These are phyloP conservation scores for Sporothrix mexicana DNA, from an alignment of 2,329 filamentous ascomycete genomes.

Conservation along the genomic window DNA sequence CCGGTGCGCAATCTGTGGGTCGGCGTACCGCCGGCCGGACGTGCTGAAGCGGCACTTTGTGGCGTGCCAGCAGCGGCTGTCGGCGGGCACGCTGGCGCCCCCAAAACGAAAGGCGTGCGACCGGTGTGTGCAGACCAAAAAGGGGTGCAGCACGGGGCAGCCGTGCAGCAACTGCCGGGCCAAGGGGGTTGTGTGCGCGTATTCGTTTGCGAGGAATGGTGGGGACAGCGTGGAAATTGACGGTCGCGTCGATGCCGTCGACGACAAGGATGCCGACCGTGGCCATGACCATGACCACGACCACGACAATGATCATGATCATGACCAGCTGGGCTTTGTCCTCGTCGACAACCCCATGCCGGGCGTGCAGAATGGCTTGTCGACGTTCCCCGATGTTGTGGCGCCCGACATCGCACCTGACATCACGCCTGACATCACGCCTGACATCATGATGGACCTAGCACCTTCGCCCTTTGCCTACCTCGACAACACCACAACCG, in stretches of 20 bases:
- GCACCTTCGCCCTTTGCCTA: background rate
- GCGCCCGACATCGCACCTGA: no score
- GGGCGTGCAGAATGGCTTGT: no score
- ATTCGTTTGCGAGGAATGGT: background rate
- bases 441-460: background rate
- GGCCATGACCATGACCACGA: background rate
- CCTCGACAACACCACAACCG: background rate
- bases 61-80: constrained; percentile 14
- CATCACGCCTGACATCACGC: background rate
- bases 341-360: background rate
- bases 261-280: background rate
- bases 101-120: constrained; percentile 24
- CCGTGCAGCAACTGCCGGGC: constrained; percentile 27
- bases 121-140: constrained; percentile 28
- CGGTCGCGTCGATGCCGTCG: background rate
- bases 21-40: constrained; percentile 29
- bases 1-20: constrained; percentile 20
- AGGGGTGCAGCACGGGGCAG: constrained; percentile 27
- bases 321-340: background rate
- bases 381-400: no score
- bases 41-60: constrained; percentile 27
- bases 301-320: no score
- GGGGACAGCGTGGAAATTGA: background rate
- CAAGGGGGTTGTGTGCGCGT: constrained; percentile 1
- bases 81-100: background rate